Evolutionary conservation across 352 stramenopile genomes (phyloP), one percentile per base, ranked within the genome.

Genomic region (Pythium phragmiticola): DNA sequence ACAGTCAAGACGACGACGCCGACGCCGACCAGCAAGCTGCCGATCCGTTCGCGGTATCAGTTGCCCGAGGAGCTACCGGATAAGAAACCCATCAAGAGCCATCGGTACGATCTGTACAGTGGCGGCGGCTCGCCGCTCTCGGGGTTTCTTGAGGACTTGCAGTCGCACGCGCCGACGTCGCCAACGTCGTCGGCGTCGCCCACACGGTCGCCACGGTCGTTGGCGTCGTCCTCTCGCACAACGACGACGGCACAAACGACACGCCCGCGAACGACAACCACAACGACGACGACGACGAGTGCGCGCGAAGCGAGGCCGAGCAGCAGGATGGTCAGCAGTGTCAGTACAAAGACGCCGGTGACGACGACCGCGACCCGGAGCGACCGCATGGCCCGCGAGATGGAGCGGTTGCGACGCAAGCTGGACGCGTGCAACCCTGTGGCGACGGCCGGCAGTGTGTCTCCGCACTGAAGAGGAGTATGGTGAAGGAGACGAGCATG

Each of bases 121-220:
- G 26, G 19, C 26, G 37, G 43, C 4, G 54, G 54, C 41, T 60
- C 54, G 37, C 39, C 54, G 23, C 30, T 61, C 28, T 61, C 55
- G 16, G 43, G 55, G 19, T 43, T 61, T 28, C 16, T 56, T 4
- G 28, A 60, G 23, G 54, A 66, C 28, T 21, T 69, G 8, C 33
- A 63, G 16, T 71, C 77, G 14, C 65, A 77, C 30, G 60, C 74
- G 7, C 70, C 74, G 6, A 88, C 77, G 43, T 87, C 77, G 7
- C 78, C 80, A 19, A 87, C 82, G 36, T 74, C 77, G 0, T 89
- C 82, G 19, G 80, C 78, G 0, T 80, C 78, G 0, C 82, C 77
- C 6, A 72, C 79, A 11, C 67, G 74, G 14, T 74, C 64, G 49
- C 73, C 74, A 13, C 61, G 76, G 9, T 59, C 43, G 34, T 43